phyloP scores from a whole-genome alignment of 176 grass and related monocot species.

The Ananas comosus region DNA sequence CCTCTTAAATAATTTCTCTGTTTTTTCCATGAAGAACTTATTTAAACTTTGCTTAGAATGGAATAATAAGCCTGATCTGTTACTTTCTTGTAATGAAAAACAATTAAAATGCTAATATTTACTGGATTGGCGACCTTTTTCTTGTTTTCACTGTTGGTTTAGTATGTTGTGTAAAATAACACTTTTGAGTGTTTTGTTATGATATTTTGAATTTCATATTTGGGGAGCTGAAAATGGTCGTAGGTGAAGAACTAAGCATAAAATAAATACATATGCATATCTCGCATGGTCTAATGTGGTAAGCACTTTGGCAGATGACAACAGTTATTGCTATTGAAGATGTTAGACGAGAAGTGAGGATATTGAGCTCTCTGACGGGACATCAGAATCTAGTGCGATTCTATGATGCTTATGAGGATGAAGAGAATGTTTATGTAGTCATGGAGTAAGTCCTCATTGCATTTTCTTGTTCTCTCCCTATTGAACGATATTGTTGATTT shows the following conservation, averaged over 20 bases:
- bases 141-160: too few relatives aligned
- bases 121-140: too few relatives aligned
- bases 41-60: too few relatives aligned
- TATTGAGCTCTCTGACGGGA: conserved; percentile 68
- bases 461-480: conserved; percentile 12
- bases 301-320: conserved; percentile 53
- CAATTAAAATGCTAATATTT: too few relatives aligned
- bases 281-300: background rate
- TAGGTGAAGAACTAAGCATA: background rate
- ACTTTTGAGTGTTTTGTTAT: too few relatives aligned
- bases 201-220: too few relatives aligned
- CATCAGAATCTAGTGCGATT: conserved; percentile 76
- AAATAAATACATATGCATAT: background rate
- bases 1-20: too few relatives aligned
- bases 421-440: conserved; percentile 87
- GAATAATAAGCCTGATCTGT: too few relatives aligned
- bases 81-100: too few relatives aligned
- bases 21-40: too few relatives aligned
- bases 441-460: conserved; percentile 77
- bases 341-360: conserved; percentile 83
- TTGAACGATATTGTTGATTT: conserved; percentile 9
- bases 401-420: conserved; percentile 82
- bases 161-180: too few relatives aligned
- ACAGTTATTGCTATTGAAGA: conserved; percentile 94
- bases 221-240: too few relatives aligned